Evolutionary conservation across 345 rosid species (phyloP).

Genomic region (Heritiera fomes): DNA sequence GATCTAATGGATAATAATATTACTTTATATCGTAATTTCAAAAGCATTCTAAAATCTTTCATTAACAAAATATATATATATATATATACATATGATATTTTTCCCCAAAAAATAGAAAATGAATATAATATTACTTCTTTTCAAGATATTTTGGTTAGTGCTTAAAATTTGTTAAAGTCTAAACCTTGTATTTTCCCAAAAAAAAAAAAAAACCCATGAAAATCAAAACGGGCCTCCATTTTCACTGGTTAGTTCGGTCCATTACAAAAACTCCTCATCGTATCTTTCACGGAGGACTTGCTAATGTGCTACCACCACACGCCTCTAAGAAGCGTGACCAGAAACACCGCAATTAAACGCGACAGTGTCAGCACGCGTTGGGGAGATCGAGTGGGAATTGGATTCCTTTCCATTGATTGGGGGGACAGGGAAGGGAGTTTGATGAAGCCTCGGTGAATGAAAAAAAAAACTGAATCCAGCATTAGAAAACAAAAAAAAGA

Average conservation of each 20-base stretch:
- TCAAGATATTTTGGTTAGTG: no score
- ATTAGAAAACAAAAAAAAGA: not conserved
- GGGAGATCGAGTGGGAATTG: not conserved
- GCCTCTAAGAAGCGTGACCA: not conserved
- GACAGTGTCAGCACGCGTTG: not conserved
- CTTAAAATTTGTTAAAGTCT: no score
- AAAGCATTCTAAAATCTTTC: no score
- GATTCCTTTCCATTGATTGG: slow-evolving; percentile 17
- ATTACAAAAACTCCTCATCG: slow-evolving; percentile 6
- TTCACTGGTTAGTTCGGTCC: not conserved
- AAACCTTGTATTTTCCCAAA: not conserved
- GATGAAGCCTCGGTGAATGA: slow-evolving; percentile 5
- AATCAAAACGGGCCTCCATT: slow-evolving; percentile 7
- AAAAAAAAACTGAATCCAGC: slow-evolving; percentile 8
- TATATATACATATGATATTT: no score
- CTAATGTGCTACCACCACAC: not conserved
- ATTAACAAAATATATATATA: no score
- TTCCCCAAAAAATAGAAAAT: no score
- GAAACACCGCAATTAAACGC: not conserved
- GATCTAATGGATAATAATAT: no score
- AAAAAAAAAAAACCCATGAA: not conserved
- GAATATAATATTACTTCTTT: no score
- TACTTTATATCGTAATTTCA: no score
- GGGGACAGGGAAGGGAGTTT: slow-evolving; percentile 18
- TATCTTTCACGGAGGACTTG: slow-evolving; percentile 5